phyloP scores from a whole-genome alignment of 1,284 basidiomycete species.

The Pseudozyma pruni region DNA sequence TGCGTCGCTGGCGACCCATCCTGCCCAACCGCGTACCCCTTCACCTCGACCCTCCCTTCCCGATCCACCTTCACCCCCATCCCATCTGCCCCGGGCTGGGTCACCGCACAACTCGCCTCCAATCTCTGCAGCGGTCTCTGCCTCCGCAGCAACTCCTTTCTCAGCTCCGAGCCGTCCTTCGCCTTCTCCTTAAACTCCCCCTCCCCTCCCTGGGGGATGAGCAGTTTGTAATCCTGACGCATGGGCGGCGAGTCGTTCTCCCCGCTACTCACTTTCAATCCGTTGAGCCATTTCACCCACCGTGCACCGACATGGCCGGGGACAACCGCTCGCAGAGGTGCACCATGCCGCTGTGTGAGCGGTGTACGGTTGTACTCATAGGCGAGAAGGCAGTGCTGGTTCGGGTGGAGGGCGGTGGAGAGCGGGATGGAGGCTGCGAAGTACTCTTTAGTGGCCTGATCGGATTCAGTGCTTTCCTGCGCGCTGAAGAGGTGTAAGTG shows the following conservation, averaged over 20 bases:
- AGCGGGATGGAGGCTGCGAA: constrained; percentile 52
- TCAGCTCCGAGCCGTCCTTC: constrained; percentile 11
- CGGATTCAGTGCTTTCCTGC: constrained; percentile 46
- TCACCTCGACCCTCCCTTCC: constrained; percentile 9
- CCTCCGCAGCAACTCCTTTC: constrained; percentile 14
- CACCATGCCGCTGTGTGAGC: constrained; percentile 76
- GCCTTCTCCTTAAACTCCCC: constrained; percentile 18
- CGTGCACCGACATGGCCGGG: constrained; percentile 79
- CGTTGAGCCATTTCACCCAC: constrained; percentile 81
- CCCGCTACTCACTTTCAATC: constrained; percentile 5
- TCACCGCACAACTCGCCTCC: constrained; percentile 40
- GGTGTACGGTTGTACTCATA: constrained; percentile 69
- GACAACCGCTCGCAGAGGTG: constrained; percentile 75
- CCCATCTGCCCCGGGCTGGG: constrained; percentile 15
- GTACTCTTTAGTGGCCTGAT: constrained; percentile 25
- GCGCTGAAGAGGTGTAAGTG: constrained; percentile 47
- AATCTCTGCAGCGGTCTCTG: constrained; percentile 34
- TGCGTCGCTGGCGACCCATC: constrained; percentile 31
- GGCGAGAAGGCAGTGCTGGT: constrained; percentile 41
- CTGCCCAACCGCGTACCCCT: constrained; percentile 49
- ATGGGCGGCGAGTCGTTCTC: constrained; percentile 35
- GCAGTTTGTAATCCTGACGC: constrained; percentile 35
- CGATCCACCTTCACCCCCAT: not conserved
- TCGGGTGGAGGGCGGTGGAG: constrained; percentile 46
- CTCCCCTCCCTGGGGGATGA: constrained; percentile 9